Base-by-base conservation (phyloP, 1,284 basidiomycete species). In the Pascua sp. region DNA sequence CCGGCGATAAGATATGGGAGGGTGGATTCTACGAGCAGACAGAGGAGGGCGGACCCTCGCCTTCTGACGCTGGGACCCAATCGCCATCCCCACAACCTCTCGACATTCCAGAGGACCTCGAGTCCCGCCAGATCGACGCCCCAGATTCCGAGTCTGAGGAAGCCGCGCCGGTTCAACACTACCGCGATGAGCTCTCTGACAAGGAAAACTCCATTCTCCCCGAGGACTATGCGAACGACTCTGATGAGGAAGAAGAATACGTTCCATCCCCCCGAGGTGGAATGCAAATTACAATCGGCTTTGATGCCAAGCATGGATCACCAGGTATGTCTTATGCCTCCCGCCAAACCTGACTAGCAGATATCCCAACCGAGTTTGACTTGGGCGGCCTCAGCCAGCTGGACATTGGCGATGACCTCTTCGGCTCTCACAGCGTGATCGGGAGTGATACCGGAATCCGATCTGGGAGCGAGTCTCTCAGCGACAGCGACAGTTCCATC, bases 131-230 rank as follows among this genome's bases (percentile, higher is more conserved):
- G 16, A 43, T 67, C 5, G 59, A 56, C 32, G 52, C 54, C 5
- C 44, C 53, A 5, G 39, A 57, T 2, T 39, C 49, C n/a, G 42
- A 44, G 9, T 11, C 39, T n/a, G 49, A 38, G 5, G 41, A 55
- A n/a, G 36, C 50, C 42, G 47, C 8, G 9, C 16, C 45, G 8
- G 10, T n/a, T 18, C 15, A 49, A 7, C 9, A 36, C 13, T 40
- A 5, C 16, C 52, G 55, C 15, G 61, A 52, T 17, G 67, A 58
- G 7, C 69, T 65, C 16, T 70, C 66, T 37, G 71, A 75, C 50
- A 75, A 75, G 57, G 73, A 75, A 60, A 75, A 75, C 56, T 57
- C 61, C 5, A 55, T 59, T 24, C 18, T 66, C 13, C 55, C 58
- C 11, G 49, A 55, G n/a, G 46, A 42, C 4, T 59, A 49, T 42